phyloP scores from a whole-genome alignment of 768 basidiomycete genomes.

The Leccinum longicurvipes region DNA sequence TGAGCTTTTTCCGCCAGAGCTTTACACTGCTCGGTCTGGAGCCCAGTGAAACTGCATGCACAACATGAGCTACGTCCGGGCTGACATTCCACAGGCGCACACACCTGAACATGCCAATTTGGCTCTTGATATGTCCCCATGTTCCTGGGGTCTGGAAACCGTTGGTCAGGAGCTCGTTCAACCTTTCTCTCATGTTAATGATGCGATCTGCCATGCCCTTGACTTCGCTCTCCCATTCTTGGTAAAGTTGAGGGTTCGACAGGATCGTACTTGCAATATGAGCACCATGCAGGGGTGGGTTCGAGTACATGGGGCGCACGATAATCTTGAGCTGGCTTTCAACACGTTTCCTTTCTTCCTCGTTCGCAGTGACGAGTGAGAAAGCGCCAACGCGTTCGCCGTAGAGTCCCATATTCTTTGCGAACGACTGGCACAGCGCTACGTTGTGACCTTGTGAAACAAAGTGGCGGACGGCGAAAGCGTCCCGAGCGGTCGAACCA shows the following conservation, averaged over 20 bases:
- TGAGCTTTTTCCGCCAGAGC: constrained; percentile 84
- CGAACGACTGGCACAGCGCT: constrained; percentile 92
- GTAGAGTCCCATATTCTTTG: constrained; percentile 99
- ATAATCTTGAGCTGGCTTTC: constrained; percentile 95
- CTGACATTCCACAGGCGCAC: constrained; percentile 15
- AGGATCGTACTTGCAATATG: constrained; percentile 85
- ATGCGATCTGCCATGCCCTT: constrained; percentile 95
- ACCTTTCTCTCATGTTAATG: constrained; percentile 84
- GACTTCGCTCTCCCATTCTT: constrained; percentile 88
- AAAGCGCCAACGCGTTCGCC: constrained; percentile 98
- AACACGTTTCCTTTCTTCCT: constrained; percentile 80
- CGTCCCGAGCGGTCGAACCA: constrained; percentile 85
- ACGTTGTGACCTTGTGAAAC: constrained; percentile 86
- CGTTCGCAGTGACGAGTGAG: constrained; percentile 67
- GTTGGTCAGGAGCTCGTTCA: constrained; percentile 74
- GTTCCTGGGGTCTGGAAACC: constrained; percentile 87
- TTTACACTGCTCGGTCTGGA: constrained; percentile 76
- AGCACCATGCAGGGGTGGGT: constrained; percentile 91
- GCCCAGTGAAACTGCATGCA: constrained; percentile 72
- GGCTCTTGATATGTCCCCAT: constrained; percentile 93
- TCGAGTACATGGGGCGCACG: constrained; percentile 96
- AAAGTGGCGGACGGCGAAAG: constrained; percentile 94
- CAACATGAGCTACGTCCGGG: neutral
- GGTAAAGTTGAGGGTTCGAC: constrained; percentile 66
- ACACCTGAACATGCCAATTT: constrained; percentile 98